A percentile compares a stretch with the other conserved stretches of the same genome.
phyloP scores from a whole-genome alignment of 352 stramenopile genomes.

The Phytophthora pistaciae region DNA sequence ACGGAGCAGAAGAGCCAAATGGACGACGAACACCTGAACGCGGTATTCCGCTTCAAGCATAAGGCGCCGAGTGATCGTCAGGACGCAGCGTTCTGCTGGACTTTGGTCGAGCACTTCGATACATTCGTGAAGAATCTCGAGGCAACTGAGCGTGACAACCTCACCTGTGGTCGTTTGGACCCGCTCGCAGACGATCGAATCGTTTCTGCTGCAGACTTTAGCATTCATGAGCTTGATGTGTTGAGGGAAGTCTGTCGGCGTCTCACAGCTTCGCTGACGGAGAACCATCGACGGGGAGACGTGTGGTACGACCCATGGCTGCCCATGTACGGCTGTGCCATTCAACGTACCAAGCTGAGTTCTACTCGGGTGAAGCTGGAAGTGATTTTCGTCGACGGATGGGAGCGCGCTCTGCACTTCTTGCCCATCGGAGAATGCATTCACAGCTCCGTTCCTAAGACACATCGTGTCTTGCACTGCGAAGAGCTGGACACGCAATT shows the following conservation, averaged over 20 bases:
- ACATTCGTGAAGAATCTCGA: conserved; percentile 26
- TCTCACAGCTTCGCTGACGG: conserved; percentile 6
- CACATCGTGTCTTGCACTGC: conserved; percentile 35
- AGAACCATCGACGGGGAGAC: conserved; percentile 22
- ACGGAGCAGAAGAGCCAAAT: too few species aligned
- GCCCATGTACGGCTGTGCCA: conserved; percentile 51
- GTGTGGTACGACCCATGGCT: conserved; percentile 53
- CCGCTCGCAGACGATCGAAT: conserved; percentile 31
- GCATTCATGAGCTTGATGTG: conserved; percentile 30
- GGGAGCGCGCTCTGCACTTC: conserved; percentile 48
- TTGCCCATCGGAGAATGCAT: conserved; percentile 33
- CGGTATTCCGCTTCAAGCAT: conserved; percentile 58
- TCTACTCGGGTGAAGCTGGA: conserved; percentile 32
- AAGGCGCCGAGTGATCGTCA: conserved; percentile 42
- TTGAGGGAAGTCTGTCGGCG: conserved; percentile 21
- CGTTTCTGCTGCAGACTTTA: conserved; percentile 31
- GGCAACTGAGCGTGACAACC: conserved; percentile 5
- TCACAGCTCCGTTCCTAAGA: conserved; percentile 48
- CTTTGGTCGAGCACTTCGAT: conserved; percentile 32
- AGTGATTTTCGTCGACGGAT: conserved; percentile 54
- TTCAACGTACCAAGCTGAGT: conserved; percentile 45
- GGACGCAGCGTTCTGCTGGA: conserved; percentile 25
- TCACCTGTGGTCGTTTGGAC: conserved; percentile 18
- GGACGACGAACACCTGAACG: conserved; percentile 29
- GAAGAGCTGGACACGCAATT: conserved; percentile 29